Evolutionary conservation across 2,329 filamentous ascomycete genomes (phyloP).

Genomic region (Pseudogymnoascus sp.): DNA sequence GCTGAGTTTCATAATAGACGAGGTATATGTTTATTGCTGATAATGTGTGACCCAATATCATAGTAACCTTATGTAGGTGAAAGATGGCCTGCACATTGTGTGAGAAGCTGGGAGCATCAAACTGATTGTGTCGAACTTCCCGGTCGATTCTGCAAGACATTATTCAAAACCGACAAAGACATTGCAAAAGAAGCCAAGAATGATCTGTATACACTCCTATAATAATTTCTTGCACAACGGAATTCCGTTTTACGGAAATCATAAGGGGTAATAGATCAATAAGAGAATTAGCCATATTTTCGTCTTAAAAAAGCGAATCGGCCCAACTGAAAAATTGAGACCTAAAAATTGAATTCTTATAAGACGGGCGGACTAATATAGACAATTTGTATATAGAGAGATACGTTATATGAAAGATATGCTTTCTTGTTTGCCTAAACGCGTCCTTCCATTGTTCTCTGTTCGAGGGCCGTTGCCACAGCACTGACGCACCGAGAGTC

Average conservation of each 20-base stretch:
- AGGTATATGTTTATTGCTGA: background rate
- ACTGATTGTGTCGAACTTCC: background rate
- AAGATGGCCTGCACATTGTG: background rate
- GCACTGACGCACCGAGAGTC: background rate
- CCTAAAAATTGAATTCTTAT: background rate
- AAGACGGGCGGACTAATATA: background rate
- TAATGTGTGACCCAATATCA: background rate
- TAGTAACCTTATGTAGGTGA: background rate
- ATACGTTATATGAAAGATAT: background rate
- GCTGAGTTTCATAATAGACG: background rate
- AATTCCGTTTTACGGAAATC: background rate
- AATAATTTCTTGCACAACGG: background rate
- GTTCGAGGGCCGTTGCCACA: background rate
- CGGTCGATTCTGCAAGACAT: background rate
- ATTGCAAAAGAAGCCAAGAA: background rate
- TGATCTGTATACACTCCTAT: background rate
- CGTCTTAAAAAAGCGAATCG: background rate
- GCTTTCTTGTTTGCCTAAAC: background rate
- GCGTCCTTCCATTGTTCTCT: slow-evolving; percentile 2
- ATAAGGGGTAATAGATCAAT: background rate
- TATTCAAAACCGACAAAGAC: background rate
- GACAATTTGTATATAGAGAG: background rate
- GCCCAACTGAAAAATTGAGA: background rate
- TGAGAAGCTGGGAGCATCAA: background rate
- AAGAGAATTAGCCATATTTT: background rate